Conservation (phyloP, 1,139 yeast genomes). For the Pichiaceae sp. region DNA sequence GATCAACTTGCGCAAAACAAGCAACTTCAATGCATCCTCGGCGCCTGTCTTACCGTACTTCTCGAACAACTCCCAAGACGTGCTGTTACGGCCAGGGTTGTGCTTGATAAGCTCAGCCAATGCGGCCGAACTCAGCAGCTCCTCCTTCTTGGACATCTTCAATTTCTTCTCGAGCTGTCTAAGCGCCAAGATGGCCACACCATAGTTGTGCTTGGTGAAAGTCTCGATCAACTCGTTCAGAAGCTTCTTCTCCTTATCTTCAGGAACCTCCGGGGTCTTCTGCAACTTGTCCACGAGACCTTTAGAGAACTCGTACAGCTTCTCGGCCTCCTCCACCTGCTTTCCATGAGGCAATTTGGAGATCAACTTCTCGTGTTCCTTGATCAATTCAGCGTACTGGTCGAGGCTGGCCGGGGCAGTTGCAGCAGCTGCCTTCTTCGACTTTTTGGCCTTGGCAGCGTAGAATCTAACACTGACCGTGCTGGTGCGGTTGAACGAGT, state of each 20-base stretch:
- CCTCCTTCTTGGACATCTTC: neutral
- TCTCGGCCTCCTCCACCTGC: conserved; percentile 4
- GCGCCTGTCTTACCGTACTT: conserved; percentile 4
- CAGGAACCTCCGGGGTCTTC: conserved; percentile 6
- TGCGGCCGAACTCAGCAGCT: conserved; percentile 6
- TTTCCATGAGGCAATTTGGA: neutral
- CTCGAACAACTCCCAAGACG: conserved; percentile 23
- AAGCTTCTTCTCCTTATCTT: conserved; percentile 7
- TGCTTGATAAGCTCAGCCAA: conserved; percentile 17
- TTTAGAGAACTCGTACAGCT: conserved; percentile 9
- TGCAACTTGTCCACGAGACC: conserved; percentile 8
- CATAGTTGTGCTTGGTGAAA: conserved; percentile 18
- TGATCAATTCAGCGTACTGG: conserved; percentile 5
- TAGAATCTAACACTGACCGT: too few relatives aligned
- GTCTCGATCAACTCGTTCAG: conserved; percentile 14
- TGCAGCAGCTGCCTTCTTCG: neutral
- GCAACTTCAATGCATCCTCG: conserved; percentile 8
- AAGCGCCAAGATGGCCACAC: conserved; percentile 15
- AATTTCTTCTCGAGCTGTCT: conserved; percentile 5
- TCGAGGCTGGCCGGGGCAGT: neutral
- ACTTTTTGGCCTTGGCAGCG: neutral
- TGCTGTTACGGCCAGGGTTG: conserved; percentile 26
- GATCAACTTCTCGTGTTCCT: conserved; percentile 9
- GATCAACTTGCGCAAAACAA: conserved; percentile 18
- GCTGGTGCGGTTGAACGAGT: too few relatives aligned